Percentiles rank a stretch among this genome's conserved stretches.
phyloP scores from a whole-genome alignment of 345 rosid genomes.

The Gossypium mustelinum region DNA sequence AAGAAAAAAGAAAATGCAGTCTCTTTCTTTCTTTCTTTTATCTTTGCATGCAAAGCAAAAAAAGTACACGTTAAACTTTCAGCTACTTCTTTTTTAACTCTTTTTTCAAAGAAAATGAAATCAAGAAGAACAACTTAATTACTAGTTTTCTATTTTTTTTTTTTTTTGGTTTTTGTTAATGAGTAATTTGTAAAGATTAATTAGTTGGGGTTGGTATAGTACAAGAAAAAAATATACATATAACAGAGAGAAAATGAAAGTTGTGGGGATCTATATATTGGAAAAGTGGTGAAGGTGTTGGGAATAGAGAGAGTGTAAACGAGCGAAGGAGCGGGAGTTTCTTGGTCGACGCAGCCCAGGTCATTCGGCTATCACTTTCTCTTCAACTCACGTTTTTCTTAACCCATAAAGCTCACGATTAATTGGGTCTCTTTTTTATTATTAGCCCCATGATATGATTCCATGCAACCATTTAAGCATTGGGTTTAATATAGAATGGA shows the following conservation, averaged over 20 bases:
- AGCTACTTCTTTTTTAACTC: not conserved
- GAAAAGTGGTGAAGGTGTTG: not conserved
- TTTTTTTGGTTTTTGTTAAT: not conserved
- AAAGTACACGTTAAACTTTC: not conserved
- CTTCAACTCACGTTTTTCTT: not conserved
- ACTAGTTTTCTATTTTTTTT: not conserved
- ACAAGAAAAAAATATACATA: not conserved
- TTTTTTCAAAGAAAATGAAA: not conserved
- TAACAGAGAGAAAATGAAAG: not conserved
- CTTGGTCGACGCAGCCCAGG: slow-evolving; percentile 16
- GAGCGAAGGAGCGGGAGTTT: slow-evolving; percentile 14
- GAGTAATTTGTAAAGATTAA: not conserved
- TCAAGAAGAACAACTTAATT: not conserved
- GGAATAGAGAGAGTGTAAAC: not conserved
- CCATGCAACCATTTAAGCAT: too few relatives aligned
- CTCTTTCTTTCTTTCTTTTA: not conserved
- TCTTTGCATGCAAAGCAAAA: slow-evolving; percentile 5
- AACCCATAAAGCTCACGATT: not conserved
- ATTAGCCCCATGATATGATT: too few relatives aligned
- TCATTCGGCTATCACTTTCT: slow-evolving; percentile 1
- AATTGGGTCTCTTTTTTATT: not conserved
- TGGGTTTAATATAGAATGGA: too few relatives aligned
- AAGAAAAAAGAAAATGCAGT: not conserved
- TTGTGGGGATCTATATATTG: not conserved
- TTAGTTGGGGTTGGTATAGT: not conserved